phyloP scores from a whole-genome alignment of 495 filamentous ascomycete species.

The Penicillium argentinense region DNA sequence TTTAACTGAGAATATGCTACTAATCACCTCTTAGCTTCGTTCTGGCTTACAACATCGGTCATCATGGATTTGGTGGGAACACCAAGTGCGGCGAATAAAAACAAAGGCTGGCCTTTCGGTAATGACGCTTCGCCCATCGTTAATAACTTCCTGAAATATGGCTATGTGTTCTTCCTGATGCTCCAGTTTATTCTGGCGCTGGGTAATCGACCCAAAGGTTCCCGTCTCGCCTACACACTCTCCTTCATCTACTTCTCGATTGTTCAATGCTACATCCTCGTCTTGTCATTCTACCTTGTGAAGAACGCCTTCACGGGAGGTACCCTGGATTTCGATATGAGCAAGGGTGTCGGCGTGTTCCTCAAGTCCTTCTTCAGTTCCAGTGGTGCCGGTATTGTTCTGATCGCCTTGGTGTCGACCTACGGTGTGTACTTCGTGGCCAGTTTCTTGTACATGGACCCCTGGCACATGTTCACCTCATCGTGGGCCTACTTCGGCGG shows the following conservation, averaged over 20 bases:
- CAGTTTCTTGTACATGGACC: constrained; percentile 94
- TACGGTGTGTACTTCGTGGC: constrained; percentile 95
- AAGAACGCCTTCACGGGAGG: constrained; percentile 69
- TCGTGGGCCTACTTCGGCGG: constrained; percentile 89
- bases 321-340: constrained; percentile 52
- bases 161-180: constrained; percentile 86
- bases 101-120: constrained; percentile 71
- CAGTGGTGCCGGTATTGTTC: constrained; percentile 72
- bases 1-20: neutral
- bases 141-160: constrained; percentile 88
- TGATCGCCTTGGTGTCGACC: constrained; percentile 87
- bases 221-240: constrained; percentile 66
- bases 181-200: constrained; percentile 95
- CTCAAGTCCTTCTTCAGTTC: constrained; percentile 77
- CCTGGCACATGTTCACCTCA: constrained; percentile 99
- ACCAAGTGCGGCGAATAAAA: constrained; percentile 48
- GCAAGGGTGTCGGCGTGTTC: constrained; percentile 49
- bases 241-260: constrained; percentile 87
- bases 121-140: constrained; percentile 79
- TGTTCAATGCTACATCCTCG: constrained; percentile 84
- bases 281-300: constrained; percentile 86
- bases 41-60: constrained; percentile 92
- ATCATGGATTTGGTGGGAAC: constrained; percentile 95
- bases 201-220: constrained; percentile 92
- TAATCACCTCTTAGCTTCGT: constrained; percentile 56